phyloP scores from a whole-genome alignment of 164 flowering plant genomes.

The Vitis labrusca region DNA sequence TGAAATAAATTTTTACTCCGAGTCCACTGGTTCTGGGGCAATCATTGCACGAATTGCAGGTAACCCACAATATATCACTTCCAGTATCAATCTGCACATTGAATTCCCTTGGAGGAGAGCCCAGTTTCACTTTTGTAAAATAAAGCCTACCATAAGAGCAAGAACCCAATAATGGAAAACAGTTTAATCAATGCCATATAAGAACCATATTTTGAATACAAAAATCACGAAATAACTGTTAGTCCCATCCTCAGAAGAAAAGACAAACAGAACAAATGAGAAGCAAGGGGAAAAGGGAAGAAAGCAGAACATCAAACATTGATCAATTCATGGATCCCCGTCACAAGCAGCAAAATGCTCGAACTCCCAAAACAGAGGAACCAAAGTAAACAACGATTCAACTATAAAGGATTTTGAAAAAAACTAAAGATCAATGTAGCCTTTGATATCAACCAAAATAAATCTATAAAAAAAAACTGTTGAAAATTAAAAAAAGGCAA shows the following conservation, averaged over 20 bases:
- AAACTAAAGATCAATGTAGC: conserved; percentile 5
- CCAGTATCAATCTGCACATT: conserved; percentile 77
- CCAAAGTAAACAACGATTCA: too few species aligned
- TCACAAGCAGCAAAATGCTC: background rate
- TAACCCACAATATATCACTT: conserved; percentile 67
- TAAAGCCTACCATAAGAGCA: conserved; percentile 40
- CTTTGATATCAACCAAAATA: background rate
- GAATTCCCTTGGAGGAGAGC: conserved; percentile 62
- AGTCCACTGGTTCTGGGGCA: conserved; percentile 64
- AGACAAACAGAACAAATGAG: background rate
- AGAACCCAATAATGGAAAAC: background rate
- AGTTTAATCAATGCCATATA: background rate
- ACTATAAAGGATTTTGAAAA: background rate
- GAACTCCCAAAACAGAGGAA: background rate
- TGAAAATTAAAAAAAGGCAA: background rate
- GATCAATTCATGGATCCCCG: background rate
- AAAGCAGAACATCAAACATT: background rate
- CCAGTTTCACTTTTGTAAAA: conserved; percentile 60
- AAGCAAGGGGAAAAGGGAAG: background rate
- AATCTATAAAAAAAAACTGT: background rate
- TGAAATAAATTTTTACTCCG: conserved; percentile 39
- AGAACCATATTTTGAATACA: background rate
- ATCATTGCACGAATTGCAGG: conserved; percentile 52
- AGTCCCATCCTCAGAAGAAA: background rate
- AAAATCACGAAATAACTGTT: background rate